Conservation (phyloP, 2,329 filamentous ascomycete genomes). For the Phialophora chinensis region DNA sequence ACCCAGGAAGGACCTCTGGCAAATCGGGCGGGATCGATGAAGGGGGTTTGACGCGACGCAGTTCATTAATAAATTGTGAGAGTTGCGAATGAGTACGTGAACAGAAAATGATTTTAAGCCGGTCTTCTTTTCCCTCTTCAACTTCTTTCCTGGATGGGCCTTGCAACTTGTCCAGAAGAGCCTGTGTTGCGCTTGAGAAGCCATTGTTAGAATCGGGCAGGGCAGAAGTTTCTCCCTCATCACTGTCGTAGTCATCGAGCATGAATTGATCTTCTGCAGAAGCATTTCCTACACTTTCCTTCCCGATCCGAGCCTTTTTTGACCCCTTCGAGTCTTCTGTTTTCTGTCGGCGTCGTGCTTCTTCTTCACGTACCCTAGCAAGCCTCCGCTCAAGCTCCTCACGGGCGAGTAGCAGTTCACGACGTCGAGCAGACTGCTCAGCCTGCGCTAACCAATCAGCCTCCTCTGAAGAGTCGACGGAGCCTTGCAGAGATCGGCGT, state of each 20-base stretch:
- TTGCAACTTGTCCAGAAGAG: conserved; percentile 71
- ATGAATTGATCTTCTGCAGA: conserved; percentile 72
- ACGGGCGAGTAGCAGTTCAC: conserved; percentile 69
- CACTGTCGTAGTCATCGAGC: conserved; percentile 76
- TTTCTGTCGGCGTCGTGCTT: conserved; percentile 22
- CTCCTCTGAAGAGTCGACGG: conserved; percentile 64
- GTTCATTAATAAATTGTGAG: conserved; percentile 82
- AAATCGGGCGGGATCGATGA: conserved; percentile 74
- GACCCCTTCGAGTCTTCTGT: conserved; percentile 15
- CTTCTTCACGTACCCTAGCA: conserved; percentile 29
- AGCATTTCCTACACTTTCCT: conserved; percentile 7
- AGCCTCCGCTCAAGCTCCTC: conserved; percentile 72
- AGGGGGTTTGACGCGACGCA: conserved; percentile 78
- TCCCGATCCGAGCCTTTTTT: conserved; percentile 26
- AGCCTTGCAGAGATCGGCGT: conserved; percentile 45
- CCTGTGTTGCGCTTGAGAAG: conserved; percentile 75
- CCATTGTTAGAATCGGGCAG: conserved; percentile 49
- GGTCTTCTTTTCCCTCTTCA: conserved; percentile 64
- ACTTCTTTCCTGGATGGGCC: conserved; percentile 49
- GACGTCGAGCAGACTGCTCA: conserved; percentile 70
- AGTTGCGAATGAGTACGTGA: conserved; percentile 92
- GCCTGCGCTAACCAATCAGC: conserved; percentile 85
- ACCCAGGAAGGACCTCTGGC: conserved; percentile 37
- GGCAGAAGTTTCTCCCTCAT: conserved; percentile 54
- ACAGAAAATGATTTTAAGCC: conserved; percentile 87